Evolutionary conservation across 1,139 yeast species (phyloP).

Genomic region (Sugiyamaella grinbergsii): DNA sequence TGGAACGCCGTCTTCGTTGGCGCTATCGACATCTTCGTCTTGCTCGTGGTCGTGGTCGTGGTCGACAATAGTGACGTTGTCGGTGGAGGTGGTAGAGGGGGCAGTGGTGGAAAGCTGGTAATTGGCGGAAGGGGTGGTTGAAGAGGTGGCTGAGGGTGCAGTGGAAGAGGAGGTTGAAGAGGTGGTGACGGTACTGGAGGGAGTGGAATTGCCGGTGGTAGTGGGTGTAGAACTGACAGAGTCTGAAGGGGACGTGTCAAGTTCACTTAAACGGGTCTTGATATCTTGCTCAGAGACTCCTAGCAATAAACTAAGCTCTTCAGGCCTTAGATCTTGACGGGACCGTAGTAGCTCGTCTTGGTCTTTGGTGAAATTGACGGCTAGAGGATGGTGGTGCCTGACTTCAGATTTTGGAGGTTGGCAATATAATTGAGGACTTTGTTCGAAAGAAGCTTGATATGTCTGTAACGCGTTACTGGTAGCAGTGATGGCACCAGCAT

Average conservation of each 20-base stretch:
- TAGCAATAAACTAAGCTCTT: constrained; percentile 71
- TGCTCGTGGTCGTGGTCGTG: neutral
- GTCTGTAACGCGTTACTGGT: no score
- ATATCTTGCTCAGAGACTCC: constrained; percentile 76
- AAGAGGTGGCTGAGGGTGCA: constrained; percentile 2
- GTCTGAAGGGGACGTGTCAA: constrained; percentile 34
- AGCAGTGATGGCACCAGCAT: no score
- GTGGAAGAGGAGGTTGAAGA: constrained; percentile 8
- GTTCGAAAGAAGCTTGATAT: no score
- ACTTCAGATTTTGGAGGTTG: constrained; percentile 6
- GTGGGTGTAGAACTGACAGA: constrained; percentile 10
- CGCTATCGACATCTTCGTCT: constrained; percentile 3
- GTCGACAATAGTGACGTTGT: constrained; percentile 14
- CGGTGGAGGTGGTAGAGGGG: neutral
- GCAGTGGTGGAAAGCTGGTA: neutral
- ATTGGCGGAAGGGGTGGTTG: neutral
- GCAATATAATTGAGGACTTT: constrained; percentile 11
- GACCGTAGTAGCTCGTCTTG: constrained; percentile 70
- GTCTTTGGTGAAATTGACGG: constrained; percentile 50
- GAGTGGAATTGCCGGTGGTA: constrained; percentile 18
- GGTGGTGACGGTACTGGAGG: constrained; percentile 13
- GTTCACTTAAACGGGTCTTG: constrained; percentile 58
- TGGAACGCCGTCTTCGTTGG: constrained; percentile 10
- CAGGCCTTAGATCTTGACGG: constrained; percentile 65
- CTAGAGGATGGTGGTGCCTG: constrained; percentile 20